Evolutionary conservation across 2,329 filamentous ascomycete genomes (phyloP).

Genomic region (Fusarium gaditjirri): DNA sequence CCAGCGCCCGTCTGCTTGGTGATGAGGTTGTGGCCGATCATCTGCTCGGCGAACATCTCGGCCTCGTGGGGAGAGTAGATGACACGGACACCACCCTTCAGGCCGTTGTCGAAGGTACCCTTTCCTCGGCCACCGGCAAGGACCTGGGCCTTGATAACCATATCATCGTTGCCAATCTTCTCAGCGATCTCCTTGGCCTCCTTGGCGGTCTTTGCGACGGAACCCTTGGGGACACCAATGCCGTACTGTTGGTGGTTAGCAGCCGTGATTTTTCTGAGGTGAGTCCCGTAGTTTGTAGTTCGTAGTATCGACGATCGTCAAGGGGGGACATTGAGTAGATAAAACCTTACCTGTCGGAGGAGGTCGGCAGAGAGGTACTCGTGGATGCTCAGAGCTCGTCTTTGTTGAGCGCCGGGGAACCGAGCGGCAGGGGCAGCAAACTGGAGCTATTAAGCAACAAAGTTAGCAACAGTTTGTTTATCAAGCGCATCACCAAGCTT

Average conservation of each 20-base stretch:
- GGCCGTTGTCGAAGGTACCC: constrained; percentile 96
- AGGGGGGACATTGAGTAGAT: constrained; percentile 15
- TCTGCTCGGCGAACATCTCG: constrained; percentile 97
- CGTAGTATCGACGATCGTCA: constrained; percentile 24
- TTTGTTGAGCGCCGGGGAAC: constrained; percentile 79
- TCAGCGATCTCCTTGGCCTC: constrained; percentile 95
- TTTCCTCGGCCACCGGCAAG: constrained; percentile 98
- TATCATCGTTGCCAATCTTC: constrained; percentile 91
- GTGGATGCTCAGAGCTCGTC: constrained; percentile 93
- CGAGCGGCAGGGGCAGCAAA: constrained; percentile 60
- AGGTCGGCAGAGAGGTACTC: constrained; percentile 97
- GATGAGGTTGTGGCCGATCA: constrained; percentile 99
- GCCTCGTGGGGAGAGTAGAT: constrained; percentile 98
- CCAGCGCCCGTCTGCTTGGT: constrained; percentile 98
- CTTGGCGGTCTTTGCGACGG: constrained; percentile 82
- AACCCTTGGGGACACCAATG: constrained; percentile 89
- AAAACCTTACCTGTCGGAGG: constrained; percentile 72
- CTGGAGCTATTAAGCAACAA: constrained; percentile 39
- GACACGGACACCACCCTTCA: constrained; percentile 98
- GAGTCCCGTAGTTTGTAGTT: constrained; percentile 20
- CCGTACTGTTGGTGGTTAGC: constrained; percentile 75
- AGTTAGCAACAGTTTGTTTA: constrained; percentile 23
- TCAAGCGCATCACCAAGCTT: constrained; percentile 15
- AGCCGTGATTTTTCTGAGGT: constrained; percentile 7
- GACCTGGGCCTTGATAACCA: constrained; percentile 99